Evolutionary conservation across 2,329 filamentous ascomycete genomes (phyloP), one percentile per base, ranked within the genome.

Genomic region (Alternaria brassicae): DNA sequence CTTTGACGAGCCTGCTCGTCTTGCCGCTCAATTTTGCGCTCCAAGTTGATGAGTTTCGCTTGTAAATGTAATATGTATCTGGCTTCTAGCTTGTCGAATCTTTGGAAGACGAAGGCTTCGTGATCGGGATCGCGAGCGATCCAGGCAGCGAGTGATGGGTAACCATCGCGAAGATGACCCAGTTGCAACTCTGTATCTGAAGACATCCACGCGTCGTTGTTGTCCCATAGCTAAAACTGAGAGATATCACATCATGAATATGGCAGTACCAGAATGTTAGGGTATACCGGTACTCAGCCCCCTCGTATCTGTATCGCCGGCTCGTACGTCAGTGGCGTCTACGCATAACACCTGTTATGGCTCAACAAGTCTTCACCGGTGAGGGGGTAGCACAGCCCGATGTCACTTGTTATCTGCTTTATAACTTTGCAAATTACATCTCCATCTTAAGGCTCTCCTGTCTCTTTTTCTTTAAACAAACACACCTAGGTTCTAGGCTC

Each of bases 101-200:
- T 63, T 21, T 62, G 60, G 36, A 68, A 71, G 1, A 73, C 60
- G 19, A 64, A 47, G 45, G 53, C 3, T n/a, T 68, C 61, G 32
- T 62, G 41, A 45, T 71, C 65, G n/a, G 55, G 56, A 49, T 69
- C 66, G 10, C 32, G 44, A 13, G 64, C 62, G 3, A 69, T 68
- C 58, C 58, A 70, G 10, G 40, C 30, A 9, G 66, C 67, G 2
- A 70, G 62, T 5, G 57, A 37, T 5, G 62, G 55, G 45, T 66
- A 67, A 8, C 40, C 41, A 21, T 54, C 32, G 6, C 34, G 15
- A 17, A 36, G 15, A 17, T 17, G 15, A 6, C 34, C 15, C 32
- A 34, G 13, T 4, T 34, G 32, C 32, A n/a, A 34, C 32, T 34
- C 13, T 34, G 13, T 34, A 2, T 34, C 32, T 34, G 32, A 34